Conservation (phyloP, 1,139 yeast genomes). For the Chernovozyma aurita region DNA sequence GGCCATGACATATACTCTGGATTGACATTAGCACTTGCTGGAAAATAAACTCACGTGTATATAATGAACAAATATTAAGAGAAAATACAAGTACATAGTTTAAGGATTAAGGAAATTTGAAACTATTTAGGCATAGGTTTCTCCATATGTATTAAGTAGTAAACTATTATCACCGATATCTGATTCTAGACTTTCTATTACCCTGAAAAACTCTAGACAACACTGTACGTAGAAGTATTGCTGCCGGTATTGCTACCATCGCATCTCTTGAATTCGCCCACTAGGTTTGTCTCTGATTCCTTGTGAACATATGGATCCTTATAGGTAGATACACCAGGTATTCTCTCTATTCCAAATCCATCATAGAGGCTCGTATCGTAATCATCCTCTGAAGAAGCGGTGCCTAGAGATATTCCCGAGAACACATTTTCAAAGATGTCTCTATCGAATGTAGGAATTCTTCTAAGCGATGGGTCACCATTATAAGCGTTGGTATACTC, state of each 20-base stretch:
- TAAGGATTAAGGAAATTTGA: too few relatives aligned
- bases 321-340: background rate
- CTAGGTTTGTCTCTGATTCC: constrained; percentile 1
- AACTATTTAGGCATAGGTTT: too few relatives aligned
- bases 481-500: constrained; percentile 5
- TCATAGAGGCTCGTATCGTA: constrained; percentile 3
- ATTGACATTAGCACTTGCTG: too few relatives aligned
- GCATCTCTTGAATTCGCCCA: constrained; percentile 1
- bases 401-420: constrained; percentile 3
- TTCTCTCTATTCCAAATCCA: constrained; percentile 3
- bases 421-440: constrained; percentile 5
- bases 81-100: too few relatives aligned
- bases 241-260: background rate
- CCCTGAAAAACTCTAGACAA: too few relatives aligned
- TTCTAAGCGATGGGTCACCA: background rate
- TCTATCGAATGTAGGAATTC: background rate
- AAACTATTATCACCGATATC: too few relatives aligned
- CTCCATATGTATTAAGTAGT: too few relatives aligned
- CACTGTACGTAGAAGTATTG: background rate
- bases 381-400: constrained; percentile 4
- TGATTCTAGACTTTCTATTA: too few relatives aligned
- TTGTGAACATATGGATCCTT: constrained; percentile 4
- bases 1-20: too few relatives aligned
- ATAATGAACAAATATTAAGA: too few relatives aligned
- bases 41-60: too few relatives aligned